Base-by-base conservation (phyloP, 371 early-diverging fungal genomes). In the Mucor velutinosus region DNA sequence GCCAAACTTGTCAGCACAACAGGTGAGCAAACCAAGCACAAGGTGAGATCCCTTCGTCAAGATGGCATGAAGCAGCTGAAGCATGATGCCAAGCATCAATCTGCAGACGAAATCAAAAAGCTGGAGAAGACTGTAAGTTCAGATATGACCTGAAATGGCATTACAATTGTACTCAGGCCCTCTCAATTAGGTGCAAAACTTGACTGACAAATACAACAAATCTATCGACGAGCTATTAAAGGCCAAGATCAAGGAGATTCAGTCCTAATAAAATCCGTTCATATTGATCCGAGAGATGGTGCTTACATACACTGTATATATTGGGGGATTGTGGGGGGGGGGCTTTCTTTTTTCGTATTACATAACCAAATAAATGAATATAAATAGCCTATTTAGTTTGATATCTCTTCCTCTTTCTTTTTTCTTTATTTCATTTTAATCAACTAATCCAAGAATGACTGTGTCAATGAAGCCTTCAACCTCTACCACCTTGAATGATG, bases 41-140 rank as follows among this genome's bases (percentile, higher is more conserved):
- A 86, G 56, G 81, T 93, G 61, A 87, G 92, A 59, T 78, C 80
- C 59, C 70, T 89, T 60, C 87, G 93, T 25, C 92, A 92, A 63
- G 91, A 90, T 59, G 88, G 87, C 39, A 87, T 92, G 88, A 89
- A 88, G 75, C 87, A 90, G 17, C 68, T 94, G 53, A 94, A 94
- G 78, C 82, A 85, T 51, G 89, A 89, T 49, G 61, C 77, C n/a
- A 90, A 87, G 75, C 57, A 73, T 47, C 79, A 81, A 27, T 71
- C 90, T 51, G 79, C 76, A 32, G 93, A 93, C 74, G 86, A 89
- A 57, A 77, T 81, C 59, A 85, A 81, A 67, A 74, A 69, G 59
- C 70, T 88, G 68, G 89, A 92, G 63, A 92, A 91, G 75, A 67
- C 80, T 72, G 90, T 86, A 80, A 71, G 65, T 58, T 56, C 0